Base-by-base conservation (phyloP, 1,139 yeast genomes). In the Lodderomyces parapsilosis region DNA sequence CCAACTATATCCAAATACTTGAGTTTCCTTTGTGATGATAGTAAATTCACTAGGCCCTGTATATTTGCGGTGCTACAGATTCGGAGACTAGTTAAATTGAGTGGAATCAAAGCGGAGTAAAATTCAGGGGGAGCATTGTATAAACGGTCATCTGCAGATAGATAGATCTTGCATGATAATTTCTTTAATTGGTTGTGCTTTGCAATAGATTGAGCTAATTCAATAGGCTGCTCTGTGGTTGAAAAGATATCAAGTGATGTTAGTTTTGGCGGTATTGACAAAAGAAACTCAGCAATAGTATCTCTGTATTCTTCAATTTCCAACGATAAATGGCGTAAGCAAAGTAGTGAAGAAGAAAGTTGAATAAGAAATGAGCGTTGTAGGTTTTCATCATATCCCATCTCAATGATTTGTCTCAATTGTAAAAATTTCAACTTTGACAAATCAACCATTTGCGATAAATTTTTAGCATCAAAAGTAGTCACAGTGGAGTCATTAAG, bases 271-370 rank as follows among this genome's bases (percentile, higher is more conserved):
- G 8, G 8, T 10, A 69, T 40, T 1, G 43, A 25, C 1, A 38
- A 32, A 4, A 80, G 50, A 48, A 79, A 76, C 0, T 48, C 53
- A 0, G 75, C 74, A 0, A 74, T 68, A 2, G 70, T 60, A 52
- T 78, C 83, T 8, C 57, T 41, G 1, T 72, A 62, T 48, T 79
- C 80, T 39, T 78, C 62, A 43, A 67, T 64, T 50, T 79, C 81
- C 1, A 80, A 50, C 18, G 63, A 59, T 25, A 80, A 52, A 24
- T 56, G 55, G 24, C 31, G 75, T 52, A 22, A 57, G 45, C 0
- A 59, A 59, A 0, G 60, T 61, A 4, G 74, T 46, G 8, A 47
- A 40, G 1, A 44, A 39, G n/a, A 76, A 52, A 41, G 71, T 69
- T 9, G 74, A 65, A 22, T 5, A 15, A 33, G 25, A 13, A 33